Evolutionary conservation across 106 monocot genomes (phyloP), one percentile per base, ranked within the genome.

Genomic region (Chionographis japonica): DNA sequence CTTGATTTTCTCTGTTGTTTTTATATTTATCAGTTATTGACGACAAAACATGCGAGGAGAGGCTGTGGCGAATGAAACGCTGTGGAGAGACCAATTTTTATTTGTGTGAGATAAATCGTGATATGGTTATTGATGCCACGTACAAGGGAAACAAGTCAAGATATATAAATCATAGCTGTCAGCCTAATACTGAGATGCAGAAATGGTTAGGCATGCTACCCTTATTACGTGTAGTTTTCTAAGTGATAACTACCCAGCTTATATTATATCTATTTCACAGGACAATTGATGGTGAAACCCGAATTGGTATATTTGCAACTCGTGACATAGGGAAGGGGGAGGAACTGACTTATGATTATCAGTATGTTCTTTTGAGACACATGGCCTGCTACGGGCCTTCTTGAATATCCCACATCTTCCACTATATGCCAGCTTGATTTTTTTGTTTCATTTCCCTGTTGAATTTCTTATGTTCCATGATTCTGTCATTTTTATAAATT

Each of bases 111-210:
- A 83, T 98, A 50, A 93, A 76, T 76, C 92, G 82, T 42, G 91
- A 98, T 76, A 98, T 90, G 93, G 93, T 98, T 72, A 98, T 98
- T 64, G 98, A 98, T 87, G 98, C 98, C 58, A 98, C 98, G 39
- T 79, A 88, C 77, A 98, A 98, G 65, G 98, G 98, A 72, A 98
- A 98, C 76, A 90, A 78, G 56, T 98, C 98, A 14, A 84, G 98
- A 71, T 98, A 83, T 69, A 98, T 98, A 65, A 98, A 98, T 72
- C 98, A 98, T 56, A 90, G 98, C 62, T 98, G 98, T 62, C 77
- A 90, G 37, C 98, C 98, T 37, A 98, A 98, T 79, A 98, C 98
- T 37, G 93, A 90, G 72, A 98, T 98, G 98, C 98, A 98, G 73
- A 98, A 98, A 88, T 98, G 98, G 98, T 98, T 63, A 17, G 68